Evolutionary conservation across 495 filamentous ascomycete species (phyloP), one percentile per base, ranked within the genome.

Genomic region (Parathielavia appendiculata): DNA sequence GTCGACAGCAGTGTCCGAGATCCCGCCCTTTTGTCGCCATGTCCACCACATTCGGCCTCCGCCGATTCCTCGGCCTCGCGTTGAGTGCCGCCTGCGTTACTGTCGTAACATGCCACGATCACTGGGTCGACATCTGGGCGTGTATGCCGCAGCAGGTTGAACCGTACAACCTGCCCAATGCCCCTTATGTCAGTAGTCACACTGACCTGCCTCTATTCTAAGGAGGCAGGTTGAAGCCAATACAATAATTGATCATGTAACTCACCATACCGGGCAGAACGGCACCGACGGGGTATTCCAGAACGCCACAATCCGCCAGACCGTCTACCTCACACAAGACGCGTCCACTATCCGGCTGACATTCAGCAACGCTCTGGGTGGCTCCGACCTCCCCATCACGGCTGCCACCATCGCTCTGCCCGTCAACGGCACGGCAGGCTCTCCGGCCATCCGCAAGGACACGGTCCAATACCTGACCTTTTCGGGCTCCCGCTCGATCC

Each of bases 281-380:
- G 55, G 59, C 34, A 58, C 57, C 14, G 45, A 59, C 43, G 49
- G 57, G 9, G 66, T 69, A 19, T 71, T 72, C 58, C 38, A 62
- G 22, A 80, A 84, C 58, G 71, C 81, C 3, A 86, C 85, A 1
- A 69, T 87, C 59, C 81, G 85, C 12, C 82, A 86, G 67, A 88
- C 84, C 0, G 50, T 86, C n/a, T 78, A 79, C 48, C 22, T 83
- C 12, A 77, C 80, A 1, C 67, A 83, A 11, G 71, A 70, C 11
- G 69, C 75, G 2, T 51, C 71, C 12, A 70, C 69, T 23, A 73
- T 86, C 60, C 82, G 83, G 12, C 60, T 88, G 19, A 73, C 75
- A 19, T 69, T 88, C 35, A 83, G 78, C 53, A 88, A 88, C 66
- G 76, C 75, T 9, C 86, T 87, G 57, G 85, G 84, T 5, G 56